Conservation (phyloP, 2,329 filamentous ascomycete species). For the Pseudocercospora macadamiae region DNA sequence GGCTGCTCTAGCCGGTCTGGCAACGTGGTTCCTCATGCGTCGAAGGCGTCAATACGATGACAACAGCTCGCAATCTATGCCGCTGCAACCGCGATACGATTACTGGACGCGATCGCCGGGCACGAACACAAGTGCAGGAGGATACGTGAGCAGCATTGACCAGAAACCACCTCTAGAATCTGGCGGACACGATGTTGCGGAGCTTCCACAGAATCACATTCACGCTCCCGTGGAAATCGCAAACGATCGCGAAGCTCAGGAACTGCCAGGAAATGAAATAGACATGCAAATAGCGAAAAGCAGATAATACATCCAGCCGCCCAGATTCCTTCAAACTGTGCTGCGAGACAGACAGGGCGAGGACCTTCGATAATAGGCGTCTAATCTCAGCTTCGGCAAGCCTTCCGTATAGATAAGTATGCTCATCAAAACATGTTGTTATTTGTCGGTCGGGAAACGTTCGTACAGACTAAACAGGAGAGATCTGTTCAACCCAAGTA, state of each 20-base stretch:
- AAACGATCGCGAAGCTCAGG: neutral
- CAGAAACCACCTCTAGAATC: neutral
- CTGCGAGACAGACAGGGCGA: too few relatives aligned
- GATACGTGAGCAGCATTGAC: neutral
- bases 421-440: too few relatives aligned
- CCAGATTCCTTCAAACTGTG: too few relatives aligned
- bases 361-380: too few relatives aligned
- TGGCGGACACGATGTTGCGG: neutral
- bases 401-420: too few relatives aligned
- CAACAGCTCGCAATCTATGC: conserved; percentile 1
- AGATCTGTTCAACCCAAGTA: too few relatives aligned
- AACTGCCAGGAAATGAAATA: neutral
- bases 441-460: too few relatives aligned
- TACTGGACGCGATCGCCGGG: neutral
- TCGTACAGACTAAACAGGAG: too few relatives aligned
- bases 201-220: neutral
- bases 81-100: neutral
- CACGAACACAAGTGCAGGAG: neutral
- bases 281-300: neutral
- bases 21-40: neutral
- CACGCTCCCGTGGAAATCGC: neutral
- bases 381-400: too few relatives aligned
- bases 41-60: neutral
- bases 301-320: neutral
- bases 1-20: neutral